Evolutionary conservation across 2,329 filamentous ascomycete genomes (phyloP).

Genomic region (Diaporthe citrichinensis): DNA sequence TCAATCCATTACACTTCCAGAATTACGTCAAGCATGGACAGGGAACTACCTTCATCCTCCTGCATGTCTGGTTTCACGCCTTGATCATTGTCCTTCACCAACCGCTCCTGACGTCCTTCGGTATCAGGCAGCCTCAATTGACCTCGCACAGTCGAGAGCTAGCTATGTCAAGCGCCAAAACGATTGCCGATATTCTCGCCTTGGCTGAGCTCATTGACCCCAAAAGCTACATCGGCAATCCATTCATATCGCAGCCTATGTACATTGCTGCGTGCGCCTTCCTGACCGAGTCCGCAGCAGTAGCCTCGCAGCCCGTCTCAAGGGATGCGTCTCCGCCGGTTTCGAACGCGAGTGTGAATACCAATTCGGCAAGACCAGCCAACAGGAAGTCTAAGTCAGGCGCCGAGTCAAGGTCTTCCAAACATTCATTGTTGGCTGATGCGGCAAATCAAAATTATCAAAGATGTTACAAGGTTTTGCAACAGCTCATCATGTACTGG

Average conservation of each 20-base stretch:
- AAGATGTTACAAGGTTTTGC: slow-evolving; percentile 85
- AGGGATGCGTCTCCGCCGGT: slow-evolving; percentile 67
- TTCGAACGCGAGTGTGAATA: not conserved
- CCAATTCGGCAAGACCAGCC: not conserved
- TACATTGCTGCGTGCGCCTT: slow-evolving; percentile 94
- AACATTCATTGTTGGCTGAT: slow-evolving; percentile 83
- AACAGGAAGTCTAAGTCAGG: slow-evolving; percentile 39
- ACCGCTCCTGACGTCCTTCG: slow-evolving; percentile 83
- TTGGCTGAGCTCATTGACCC: slow-evolving; percentile 90
- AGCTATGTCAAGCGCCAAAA: slow-evolving; percentile 92
- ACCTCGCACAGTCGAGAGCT: slow-evolving; percentile 84
- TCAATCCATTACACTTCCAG: slow-evolving; percentile 89
- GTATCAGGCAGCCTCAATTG: slow-evolving; percentile 76
- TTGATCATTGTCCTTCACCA: slow-evolving; percentile 89
- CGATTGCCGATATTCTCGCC: slow-evolving; percentile 88
- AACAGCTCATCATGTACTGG: slow-evolving; percentile 88
- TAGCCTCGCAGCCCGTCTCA: slow-evolving; percentile 76
- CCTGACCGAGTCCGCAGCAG: slow-evolving; percentile 83
- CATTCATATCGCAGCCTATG: slow-evolving; percentile 91
- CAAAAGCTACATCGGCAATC: slow-evolving; percentile 88
- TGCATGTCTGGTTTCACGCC: slow-evolving; percentile 92
- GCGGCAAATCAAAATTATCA: slow-evolving; percentile 91
- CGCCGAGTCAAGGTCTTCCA: slow-evolving; percentile 60
- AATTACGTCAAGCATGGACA: slow-evolving; percentile 85
- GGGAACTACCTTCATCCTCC: slow-evolving; percentile 86